phyloP scores from a whole-genome alignment of 2,329 filamentous ascomycete genomes.

The Trichoderma citrinoviride region DNA sequence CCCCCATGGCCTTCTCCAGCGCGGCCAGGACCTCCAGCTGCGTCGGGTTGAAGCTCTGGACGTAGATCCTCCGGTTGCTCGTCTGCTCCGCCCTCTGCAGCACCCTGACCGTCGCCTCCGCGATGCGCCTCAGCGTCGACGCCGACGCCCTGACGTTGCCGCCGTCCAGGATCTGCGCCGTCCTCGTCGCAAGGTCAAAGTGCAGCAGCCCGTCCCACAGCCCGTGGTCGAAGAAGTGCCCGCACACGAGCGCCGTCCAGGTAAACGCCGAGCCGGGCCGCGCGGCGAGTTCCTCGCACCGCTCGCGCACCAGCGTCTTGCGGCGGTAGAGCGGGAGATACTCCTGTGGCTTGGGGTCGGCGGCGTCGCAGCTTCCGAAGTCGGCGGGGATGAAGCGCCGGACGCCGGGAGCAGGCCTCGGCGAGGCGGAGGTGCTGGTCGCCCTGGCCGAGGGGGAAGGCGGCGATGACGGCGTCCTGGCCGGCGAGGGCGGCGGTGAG shows the following conservation, averaged over 20 bases:
- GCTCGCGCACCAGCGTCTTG: slow-evolving; percentile 35
- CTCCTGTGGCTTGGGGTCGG: slow-evolving; percentile 36
- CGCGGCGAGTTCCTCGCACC: slow-evolving; percentile 33
- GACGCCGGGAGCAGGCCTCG: slow-evolving; percentile 58
- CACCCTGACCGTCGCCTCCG: slow-evolving; percentile 48
- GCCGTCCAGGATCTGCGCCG: slow-evolving; percentile 49
- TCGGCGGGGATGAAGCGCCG: slow-evolving; percentile 62
- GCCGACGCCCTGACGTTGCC: slow-evolving; percentile 49
- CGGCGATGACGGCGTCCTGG: slow-evolving; percentile 55
- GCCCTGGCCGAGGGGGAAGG: slow-evolving; percentile 43
- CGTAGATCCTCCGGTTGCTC: slow-evolving; percentile 48
- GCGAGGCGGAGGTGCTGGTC: slow-evolving; percentile 47
- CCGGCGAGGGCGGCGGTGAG: slow-evolving; percentile 50
- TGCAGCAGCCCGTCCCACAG: slow-evolving; percentile 36
- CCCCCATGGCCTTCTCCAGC: slow-evolving; percentile 50
- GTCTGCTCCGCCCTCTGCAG: slow-evolving; percentile 50
- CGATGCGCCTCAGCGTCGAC: slow-evolving; percentile 50
- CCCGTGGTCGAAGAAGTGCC: slow-evolving; percentile 50
- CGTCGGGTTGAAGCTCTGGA: slow-evolving; percentile 47
- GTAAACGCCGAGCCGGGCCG: slow-evolving; percentile 37
- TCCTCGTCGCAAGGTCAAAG: slow-evolving; percentile 45
- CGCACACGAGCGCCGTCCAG: slow-evolving; percentile 49
- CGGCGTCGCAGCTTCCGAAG: slow-evolving; percentile 44
- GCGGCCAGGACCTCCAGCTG: slow-evolving; percentile 48
- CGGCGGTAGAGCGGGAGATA: slow-evolving; percentile 37